Percentiles rank a stretch among this genome's conserved stretches.
phyloP scores from a whole-genome alignment of 108 stramenopile species.

The Pseudonitzschia multiseries region DNA sequence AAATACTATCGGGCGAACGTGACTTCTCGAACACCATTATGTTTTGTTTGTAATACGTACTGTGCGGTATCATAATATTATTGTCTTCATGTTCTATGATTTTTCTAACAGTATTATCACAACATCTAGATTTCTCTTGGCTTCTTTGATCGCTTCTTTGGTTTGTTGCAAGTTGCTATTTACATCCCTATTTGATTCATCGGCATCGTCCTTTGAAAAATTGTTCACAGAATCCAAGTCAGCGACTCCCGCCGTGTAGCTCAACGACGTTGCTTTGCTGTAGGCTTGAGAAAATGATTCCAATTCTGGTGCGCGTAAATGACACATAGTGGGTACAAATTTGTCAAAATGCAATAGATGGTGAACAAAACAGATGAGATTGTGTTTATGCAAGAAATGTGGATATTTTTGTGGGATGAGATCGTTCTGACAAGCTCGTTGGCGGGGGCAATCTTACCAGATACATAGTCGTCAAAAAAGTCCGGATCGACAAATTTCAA shows the following conservation, averaged over 20 bases:
- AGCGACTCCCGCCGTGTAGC: slow-evolving; percentile 64
- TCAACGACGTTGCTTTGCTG: slow-evolving; percentile 54
- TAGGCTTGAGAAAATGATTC: slow-evolving; percentile 62
- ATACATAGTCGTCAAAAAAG: slow-evolving; percentile 55
- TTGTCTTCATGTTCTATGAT: not conserved
- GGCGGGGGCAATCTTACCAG: slow-evolving; percentile 24
- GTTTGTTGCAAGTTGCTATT: slow-evolving; percentile 61
- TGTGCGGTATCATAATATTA: not conserved
- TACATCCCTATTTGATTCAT: slow-evolving; percentile 16
- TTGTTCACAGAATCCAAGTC: slow-evolving; percentile 79
- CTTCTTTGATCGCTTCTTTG: slow-evolving; percentile 52
- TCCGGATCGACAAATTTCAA: slow-evolving; percentile 54
- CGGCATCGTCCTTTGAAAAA: slow-evolving; percentile 58
- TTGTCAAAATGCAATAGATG: not conserved
- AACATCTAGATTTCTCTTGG: slow-evolving; percentile 50
- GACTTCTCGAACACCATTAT: too few relatives aligned
- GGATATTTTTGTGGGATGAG: not conserved
- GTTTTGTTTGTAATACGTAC: too few relatives aligned
- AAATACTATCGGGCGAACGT: too few relatives aligned
- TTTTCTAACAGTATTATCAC: slow-evolving; percentile 38
- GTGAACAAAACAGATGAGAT: not conserved
- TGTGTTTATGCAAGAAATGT: not conserved
- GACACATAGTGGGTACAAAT: not conserved
- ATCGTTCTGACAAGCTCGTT: not conserved
- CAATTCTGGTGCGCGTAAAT: slow-evolving; percentile 25